Evolutionary conservation across 495 filamentous ascomycete genomes (phyloP).

Genomic region (Hyphodiscus hymeniophilus): DNA sequence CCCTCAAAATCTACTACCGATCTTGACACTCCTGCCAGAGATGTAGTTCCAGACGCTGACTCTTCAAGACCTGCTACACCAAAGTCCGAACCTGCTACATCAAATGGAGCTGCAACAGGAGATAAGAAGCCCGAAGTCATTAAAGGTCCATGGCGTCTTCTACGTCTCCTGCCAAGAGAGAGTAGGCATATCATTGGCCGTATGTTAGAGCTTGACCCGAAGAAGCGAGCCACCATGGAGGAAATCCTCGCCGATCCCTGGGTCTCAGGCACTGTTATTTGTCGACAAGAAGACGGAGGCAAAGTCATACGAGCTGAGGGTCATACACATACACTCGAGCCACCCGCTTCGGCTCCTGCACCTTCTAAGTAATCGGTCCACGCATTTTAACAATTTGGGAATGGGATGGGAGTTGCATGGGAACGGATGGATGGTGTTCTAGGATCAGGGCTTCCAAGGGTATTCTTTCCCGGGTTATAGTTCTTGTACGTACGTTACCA

Average conservation of each 20-base stretch:
- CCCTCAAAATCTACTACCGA: conserved; percentile 21
- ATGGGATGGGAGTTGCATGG: not conserved
- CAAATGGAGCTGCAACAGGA: conserved; percentile 23
- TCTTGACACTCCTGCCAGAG: conserved; percentile 14
- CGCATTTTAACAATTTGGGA: not conserved
- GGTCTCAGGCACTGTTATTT: conserved; percentile 63
- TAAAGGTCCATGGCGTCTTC: conserved; percentile 85
- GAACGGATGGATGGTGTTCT: conserved; percentile 1
- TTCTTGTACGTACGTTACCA: not conserved
- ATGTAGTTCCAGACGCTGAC: conserved; percentile 20
- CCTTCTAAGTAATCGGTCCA: not conserved
- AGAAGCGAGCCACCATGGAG: conserved; percentile 69
- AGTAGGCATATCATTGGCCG: conserved; percentile 80
- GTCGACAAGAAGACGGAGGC: conserved; percentile 37
- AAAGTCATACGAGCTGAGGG: conserved; percentile 37
- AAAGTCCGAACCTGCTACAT: conserved; percentile 5
- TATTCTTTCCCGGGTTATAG: not conserved
- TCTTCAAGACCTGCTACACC: conserved; percentile 29
- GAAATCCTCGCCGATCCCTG: conserved; percentile 88
- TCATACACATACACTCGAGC: conserved; percentile 47
- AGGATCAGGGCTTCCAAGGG: not conserved
- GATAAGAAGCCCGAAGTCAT: conserved; percentile 70
- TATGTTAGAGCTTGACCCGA: conserved; percentile 88
- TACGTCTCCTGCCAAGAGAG: conserved; percentile 87
- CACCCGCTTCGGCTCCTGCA: conserved; percentile 25